A percentile compares a stretch with the other conserved stretches of the same genome.
Conservation (phyloP, 2,329 filamentous ascomycete genomes). For the Didymella segeticola region DNA sequence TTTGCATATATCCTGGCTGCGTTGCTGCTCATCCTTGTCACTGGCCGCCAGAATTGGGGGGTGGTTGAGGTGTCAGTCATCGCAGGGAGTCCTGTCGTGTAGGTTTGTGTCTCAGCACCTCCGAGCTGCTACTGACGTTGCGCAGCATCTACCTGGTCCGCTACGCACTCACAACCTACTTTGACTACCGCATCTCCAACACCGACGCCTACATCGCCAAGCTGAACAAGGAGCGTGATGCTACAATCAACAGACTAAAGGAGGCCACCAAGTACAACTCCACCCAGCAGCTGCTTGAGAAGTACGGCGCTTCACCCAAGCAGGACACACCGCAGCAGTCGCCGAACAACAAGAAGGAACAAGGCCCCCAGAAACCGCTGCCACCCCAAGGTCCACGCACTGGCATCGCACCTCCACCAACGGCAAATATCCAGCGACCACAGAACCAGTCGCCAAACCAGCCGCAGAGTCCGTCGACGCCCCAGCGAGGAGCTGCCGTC, state of each 20-base stretch:
- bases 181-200: conserved; percentile 78
- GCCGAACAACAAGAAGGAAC: conserved; percentile 36
- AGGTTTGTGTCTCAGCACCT: conserved; percentile 40
- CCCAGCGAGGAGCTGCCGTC: conserved; percentile 28
- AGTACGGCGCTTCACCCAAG: conserved; percentile 74
- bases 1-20: conserved; percentile 90
- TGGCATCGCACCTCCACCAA: conserved; percentile 65
- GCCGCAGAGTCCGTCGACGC: conserved; percentile 39
- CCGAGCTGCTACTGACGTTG: conserved; percentile 23
- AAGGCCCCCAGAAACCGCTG: conserved; percentile 39
- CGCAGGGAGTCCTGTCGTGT: conserved; percentile 79
- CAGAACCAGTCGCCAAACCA: conserved; percentile 30
- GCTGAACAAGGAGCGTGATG: conserved; percentile 78
- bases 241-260: conserved; percentile 93
- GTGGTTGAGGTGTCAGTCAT: conserved; percentile 79
- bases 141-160: conserved; percentile 80
- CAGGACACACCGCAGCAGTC: conserved; percentile 50
- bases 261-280: conserved; percentile 95
- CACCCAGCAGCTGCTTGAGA: conserved; percentile 89
- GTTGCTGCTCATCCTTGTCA: conserved; percentile 81
- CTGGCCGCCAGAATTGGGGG: conserved; percentile 82
- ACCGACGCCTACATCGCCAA: conserved; percentile 74
- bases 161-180: conserved; percentile 71
- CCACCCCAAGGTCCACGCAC: conserved; percentile 54
- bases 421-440: conserved; percentile 66